Evolutionary conservation across 768 basidiomycete genomes (phyloP).

Genomic region (Amanita pseudoporphyria): DNA sequence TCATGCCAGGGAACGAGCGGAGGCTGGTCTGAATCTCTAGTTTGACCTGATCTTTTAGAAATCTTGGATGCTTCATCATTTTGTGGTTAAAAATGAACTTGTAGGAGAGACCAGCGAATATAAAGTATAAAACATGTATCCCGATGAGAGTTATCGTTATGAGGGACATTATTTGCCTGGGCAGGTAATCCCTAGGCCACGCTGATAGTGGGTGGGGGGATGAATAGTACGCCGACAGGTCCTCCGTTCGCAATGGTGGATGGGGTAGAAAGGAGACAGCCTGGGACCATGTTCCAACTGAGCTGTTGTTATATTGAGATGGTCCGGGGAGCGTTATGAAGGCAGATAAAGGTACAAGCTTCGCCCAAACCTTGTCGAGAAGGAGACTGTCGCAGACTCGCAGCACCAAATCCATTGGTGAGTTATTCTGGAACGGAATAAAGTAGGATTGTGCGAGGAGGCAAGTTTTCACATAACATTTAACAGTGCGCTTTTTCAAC

Average conservation of each 20-base stretch:
- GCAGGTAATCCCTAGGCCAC: conserved; percentile 80
- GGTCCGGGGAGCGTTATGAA: conserved; percentile 24
- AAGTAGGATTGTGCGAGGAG: background rate
- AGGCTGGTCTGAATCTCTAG: conserved; percentile 71
- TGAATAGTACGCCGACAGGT: conserved; percentile 20
- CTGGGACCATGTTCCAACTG: conserved; percentile 39
- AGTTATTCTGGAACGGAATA: background rate
- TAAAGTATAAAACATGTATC: conserved; percentile 79
- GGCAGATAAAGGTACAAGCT: conserved; percentile 56
- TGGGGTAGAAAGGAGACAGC: conserved; percentile 48
- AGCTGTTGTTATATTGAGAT: conserved; percentile 27
- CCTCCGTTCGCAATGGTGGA: conserved; percentile 35
- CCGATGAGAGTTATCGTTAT: conserved; percentile 65
- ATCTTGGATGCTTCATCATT: conserved; percentile 93
- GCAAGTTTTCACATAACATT: background rate
- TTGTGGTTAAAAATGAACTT: conserved; percentile 85
- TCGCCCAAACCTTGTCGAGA: conserved; percentile 75
- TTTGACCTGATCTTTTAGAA: conserved; percentile 79
- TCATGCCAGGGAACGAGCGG: conserved; percentile 76
- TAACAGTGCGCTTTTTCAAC: conserved; percentile 1
- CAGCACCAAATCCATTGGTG: conserved; percentile 78
- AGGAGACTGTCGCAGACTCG: conserved; percentile 55
- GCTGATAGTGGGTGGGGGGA: conserved; percentile 40
- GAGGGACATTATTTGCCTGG: conserved; percentile 70
- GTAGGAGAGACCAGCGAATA: conserved; percentile 82